phyloP scores from a whole-genome alignment of 139 green algal species.

The Penium margaritaceum region DNA sequence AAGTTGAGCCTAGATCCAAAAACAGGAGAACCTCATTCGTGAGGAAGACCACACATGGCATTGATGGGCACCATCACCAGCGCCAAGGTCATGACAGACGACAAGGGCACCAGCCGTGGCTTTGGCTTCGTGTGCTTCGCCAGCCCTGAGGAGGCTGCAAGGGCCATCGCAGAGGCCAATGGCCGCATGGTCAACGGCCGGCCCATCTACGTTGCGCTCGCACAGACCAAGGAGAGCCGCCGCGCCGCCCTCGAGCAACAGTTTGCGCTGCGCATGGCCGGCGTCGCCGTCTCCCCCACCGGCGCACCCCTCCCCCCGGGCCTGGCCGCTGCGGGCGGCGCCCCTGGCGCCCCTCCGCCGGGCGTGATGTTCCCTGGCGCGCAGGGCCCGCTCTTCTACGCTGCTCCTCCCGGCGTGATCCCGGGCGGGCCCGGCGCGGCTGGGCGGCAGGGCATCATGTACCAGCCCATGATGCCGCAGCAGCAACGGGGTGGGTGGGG shows the following conservation, averaged over 20 bases:
- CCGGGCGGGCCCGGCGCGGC: not conserved
- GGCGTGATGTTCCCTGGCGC: conserved; percentile 42
- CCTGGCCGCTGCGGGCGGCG: not conserved
- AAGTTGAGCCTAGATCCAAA: no score
- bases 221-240: conserved; percentile 55
- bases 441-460: conserved; percentile 28
- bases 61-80: conserved; percentile 60
- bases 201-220: conserved; percentile 56
- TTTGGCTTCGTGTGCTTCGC: conserved; percentile 56
- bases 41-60: no score
- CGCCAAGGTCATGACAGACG: conserved; percentile 42
- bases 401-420: conserved; percentile 29
- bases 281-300: no score
- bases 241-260: conserved; percentile 48
- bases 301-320: not conserved
- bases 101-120: conserved; percentile 39
- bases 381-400: conserved; percentile 32
- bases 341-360: not conserved
- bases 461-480: conserved; percentile 44
- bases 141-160: conserved; percentile 54
- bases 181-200: conserved; percentile 42
- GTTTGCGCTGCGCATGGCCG: conserved; percentile 43
- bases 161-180: conserved; percentile 55
- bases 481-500: no score
- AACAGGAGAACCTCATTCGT: no score